Percentiles rank a stretch among this genome's conserved stretches.
Conservation (phyloP, 1,284 basidiomycete genomes). For the Marasmius tenuissimus region DNA sequence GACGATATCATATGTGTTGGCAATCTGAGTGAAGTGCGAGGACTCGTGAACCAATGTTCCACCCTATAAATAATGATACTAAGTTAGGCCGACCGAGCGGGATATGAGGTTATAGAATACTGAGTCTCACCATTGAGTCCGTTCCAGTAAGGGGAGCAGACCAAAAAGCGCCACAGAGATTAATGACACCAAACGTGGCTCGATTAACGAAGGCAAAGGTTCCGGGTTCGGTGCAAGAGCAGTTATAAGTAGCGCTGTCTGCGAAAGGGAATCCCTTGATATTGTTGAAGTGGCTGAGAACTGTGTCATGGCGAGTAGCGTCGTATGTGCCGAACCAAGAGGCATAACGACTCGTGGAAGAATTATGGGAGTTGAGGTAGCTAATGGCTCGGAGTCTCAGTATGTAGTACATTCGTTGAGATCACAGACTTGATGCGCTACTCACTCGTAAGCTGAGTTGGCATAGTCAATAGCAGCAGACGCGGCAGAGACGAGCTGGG, state of each 20-base stretch:
- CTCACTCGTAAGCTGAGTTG: constrained; percentile 28
- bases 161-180: constrained; percentile 52
- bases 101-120: no score
- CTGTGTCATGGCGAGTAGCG: constrained; percentile 34
- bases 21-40: constrained; percentile 47
- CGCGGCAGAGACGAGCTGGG: constrained; percentile 33
- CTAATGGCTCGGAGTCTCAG: constrained; percentile 3
- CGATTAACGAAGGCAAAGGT: constrained; percentile 48
- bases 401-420: background rate
- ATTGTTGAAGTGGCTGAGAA: constrained; percentile 37
- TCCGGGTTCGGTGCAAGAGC: constrained; percentile 40
- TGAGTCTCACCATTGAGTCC: constrained; percentile 42
- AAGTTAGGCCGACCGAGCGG: background rate
- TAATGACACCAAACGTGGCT: constrained; percentile 39
- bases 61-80: constrained; percentile 32
- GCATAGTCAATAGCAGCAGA: constrained; percentile 41
- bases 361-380: constrained; percentile 34
- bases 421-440: background rate
- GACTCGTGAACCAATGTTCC: constrained; percentile 43
- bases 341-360: constrained; percentile 39
- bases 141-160: constrained; percentile 42
- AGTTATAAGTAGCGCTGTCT: constrained; percentile 37
- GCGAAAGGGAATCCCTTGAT: constrained; percentile 35
- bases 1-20: constrained; percentile 42
- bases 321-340: constrained; percentile 53